Base-by-base conservation (phyloP, 108 stramenopile genomes). In the Mayamaea pseudoterrestris region DNA sequence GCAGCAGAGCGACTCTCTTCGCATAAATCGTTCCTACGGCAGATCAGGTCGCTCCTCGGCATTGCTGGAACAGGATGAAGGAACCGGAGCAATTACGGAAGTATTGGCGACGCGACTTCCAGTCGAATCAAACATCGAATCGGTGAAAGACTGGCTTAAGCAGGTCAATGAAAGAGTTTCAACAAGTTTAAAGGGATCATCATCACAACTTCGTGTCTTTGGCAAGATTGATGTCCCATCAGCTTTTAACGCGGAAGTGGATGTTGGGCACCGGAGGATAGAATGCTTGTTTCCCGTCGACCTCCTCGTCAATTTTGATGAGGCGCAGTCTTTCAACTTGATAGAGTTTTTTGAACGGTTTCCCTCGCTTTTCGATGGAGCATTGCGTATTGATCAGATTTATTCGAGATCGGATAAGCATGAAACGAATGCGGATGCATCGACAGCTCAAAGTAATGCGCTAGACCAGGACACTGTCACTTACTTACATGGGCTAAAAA, bases 201-300 rank as follows among this genome's bases (percentile, higher is more conserved):
- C 37, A 20, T 8, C 37, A 39, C 37, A 20, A 39, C 4, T 6
- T 39, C 5, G 20, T 18, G 8, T 14, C 18, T 18, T 18, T 18
- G 8, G 37, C 3, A 20, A 20, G 5, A 39, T n/a, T n/a, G n/a
- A n/a, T n/a, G n/a, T n/a, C n/a, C n/a, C n/a, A n/a, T 70, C 65
- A 16, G 62, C 55, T 37, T 89, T 89, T 50, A 89, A 81, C 57
- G 73, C 86, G 18, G 86, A 89, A 62, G 72, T 54, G 43, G 86
- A 89, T 57, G 46, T 74, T 29, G 58, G 63, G 2, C 68, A 71
- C 57, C 68, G 86, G 18, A 65, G 86, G 4, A 55, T 79, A 3
- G 82, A 89, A 52, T 89, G 83, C 31, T 52, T 83, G 14, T 36
- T 89, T 13, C 86, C 86, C 0, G 54, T 73, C 2, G 79, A 81